A percentile compares a stretch with the other conserved stretches of the same genome.
phyloP scores from a whole-genome alignment of 2,329 filamentous ascomycete genomes.

The Ascochyta fabae region DNA sequence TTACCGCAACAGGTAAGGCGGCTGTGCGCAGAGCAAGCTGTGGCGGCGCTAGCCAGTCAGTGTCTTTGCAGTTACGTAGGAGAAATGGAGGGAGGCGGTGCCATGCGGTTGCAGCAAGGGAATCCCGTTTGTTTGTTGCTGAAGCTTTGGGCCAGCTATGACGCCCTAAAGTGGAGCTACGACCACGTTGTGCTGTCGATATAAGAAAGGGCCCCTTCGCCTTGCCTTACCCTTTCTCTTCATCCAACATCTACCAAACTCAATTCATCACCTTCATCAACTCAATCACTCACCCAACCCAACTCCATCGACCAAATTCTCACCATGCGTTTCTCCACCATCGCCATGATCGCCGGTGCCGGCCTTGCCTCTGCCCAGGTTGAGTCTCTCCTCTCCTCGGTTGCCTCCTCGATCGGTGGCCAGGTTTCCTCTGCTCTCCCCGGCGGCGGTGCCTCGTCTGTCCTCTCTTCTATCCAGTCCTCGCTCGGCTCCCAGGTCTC shows the following conservation, averaged over 20 bases:
- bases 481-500: slow-evolving; percentile 17
- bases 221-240: slow-evolving; percentile 15
- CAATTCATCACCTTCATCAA: slow-evolving; percentile 14
- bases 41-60: slow-evolving; percentile 34
- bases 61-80: slow-evolving; percentile 28
- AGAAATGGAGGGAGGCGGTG: slow-evolving; percentile 33
- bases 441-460: slow-evolving; percentile 16
- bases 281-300: slow-evolving; percentile 11
- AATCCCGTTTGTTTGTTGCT: slow-evolving; percentile 35
- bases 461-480: slow-evolving; percentile 7
- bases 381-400: slow-evolving; percentile 34
- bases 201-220: slow-evolving; percentile 27
- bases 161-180: slow-evolving; percentile 20
- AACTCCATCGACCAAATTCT: slow-evolving; percentile 15
- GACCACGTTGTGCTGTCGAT: slow-evolving; percentile 20
- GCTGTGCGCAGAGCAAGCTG: slow-evolving; percentile 14
- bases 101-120: slow-evolving; percentile 22
- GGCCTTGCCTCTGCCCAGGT: slow-evolving; percentile 39
- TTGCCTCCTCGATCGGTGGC: slow-evolving; percentile 22
- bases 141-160: slow-evolving; percentile 21
- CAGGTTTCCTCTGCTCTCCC: slow-evolving; percentile 18
- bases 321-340: slow-evolving; percentile 48
- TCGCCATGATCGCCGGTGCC: slow-evolving; percentile 40
- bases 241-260: slow-evolving; percentile 22
- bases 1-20: slow-evolving; percentile 25